These are phyloP conservation scores for Cladophialophora psammophila DNA, from an alignment of 2,329 filamentous ascomycete species.

Conservation along the genomic window DNA sequence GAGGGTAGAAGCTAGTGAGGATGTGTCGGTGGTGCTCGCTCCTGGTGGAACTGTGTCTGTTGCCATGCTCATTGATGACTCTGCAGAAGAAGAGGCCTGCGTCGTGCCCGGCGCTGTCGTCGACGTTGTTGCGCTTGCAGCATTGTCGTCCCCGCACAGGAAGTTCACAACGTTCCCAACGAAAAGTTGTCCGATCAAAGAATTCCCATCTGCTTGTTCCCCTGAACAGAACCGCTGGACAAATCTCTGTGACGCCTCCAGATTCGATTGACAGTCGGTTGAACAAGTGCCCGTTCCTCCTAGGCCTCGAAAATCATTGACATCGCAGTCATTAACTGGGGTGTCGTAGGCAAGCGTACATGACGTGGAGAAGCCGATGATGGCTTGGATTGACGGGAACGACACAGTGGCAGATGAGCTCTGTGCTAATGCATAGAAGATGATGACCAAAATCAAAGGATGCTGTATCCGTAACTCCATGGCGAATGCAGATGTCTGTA, in stretches of 20 bases:
- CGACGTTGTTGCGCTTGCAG: slow-evolving; percentile 47
- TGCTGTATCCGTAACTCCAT: slow-evolving; percentile 20
- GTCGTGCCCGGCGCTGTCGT: slow-evolving; percentile 46
- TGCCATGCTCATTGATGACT: slow-evolving; percentile 50
- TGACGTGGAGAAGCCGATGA: slow-evolving; percentile 33
- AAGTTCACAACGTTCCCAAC: slow-evolving; percentile 46
- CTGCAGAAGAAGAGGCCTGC: slow-evolving; percentile 49
- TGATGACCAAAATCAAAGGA: slow-evolving; percentile 28
- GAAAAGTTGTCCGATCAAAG: slow-evolving; percentile 44
- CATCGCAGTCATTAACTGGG: slow-evolving; percentile 28
- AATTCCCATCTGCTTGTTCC: slow-evolving; percentile 25
- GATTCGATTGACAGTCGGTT: slow-evolving; percentile 19
- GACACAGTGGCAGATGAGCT: slow-evolving; percentile 31
- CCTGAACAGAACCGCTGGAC: slow-evolving; percentile 31
- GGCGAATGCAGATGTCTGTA: neutral
- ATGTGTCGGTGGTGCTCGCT: slow-evolving; percentile 58
- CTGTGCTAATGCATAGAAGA: slow-evolving; percentile 16
- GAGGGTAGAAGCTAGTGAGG: slow-evolving; percentile 43
- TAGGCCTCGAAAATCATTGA: slow-evolving; percentile 33
- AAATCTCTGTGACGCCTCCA: slow-evolving; percentile 22
- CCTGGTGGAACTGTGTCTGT: slow-evolving; percentile 50
- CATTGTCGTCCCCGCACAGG: slow-evolving; percentile 51
- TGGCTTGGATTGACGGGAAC: slow-evolving; percentile 35
- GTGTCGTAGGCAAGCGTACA: slow-evolving; percentile 37
- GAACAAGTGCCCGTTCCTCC: slow-evolving; percentile 33